Base-by-base conservation (phyloP, 1,139 yeast genomes). In the Wickerhamiella infanticola region DNA sequence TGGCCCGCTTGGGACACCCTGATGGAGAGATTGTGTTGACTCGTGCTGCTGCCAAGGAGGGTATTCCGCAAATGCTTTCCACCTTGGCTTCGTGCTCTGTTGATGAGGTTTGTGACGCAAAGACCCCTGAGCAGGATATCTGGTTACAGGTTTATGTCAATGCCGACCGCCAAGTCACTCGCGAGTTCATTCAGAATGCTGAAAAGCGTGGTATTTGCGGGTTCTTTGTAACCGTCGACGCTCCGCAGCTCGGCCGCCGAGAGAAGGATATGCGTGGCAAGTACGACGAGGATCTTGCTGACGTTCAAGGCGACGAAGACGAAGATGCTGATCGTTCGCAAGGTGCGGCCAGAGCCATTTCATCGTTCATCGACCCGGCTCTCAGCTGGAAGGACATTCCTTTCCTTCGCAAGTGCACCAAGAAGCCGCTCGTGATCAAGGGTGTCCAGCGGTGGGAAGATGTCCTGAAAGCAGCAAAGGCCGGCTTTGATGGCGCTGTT, bases 131-230 rank as follows among this genome's bases (percentile, higher is more conserved):
- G 36, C 81, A 77, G 59, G 71, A 81, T 5, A 93, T 84, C 60
- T 88, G 97, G 97, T 77, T 79, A 61, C 97, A 88, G 64, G 68
- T 88, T 45, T 88, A 88, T 57, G 95, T 86, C 45, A 84, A 84
- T 58, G 67, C 79, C 33, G 81, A 79, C 59, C 72, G 90, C 43
- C 68, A 70, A 9, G 64, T 81, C 42, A 79, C 90, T 38, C 66
- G 68, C 42, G 62, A 68, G 36, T 69, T 82, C 54, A 77, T 84
- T 27, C 69, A 71, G 53, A 81, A 80, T 54, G 94, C 93, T 1
- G 94, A 81, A 61, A 58, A 65, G 42, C 65, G 85, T 43, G 94
- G 95, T 0, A 69, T 81, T 57, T 79, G 79, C 57, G 95, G 88
- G 0, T 67, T 85, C 24, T 83, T 83, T 60, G 76, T 85, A 46